phyloP scores from a whole-genome alignment of 2,329 filamentous ascomycete genomes.

The Dactylonectria estremocensis region DNA sequence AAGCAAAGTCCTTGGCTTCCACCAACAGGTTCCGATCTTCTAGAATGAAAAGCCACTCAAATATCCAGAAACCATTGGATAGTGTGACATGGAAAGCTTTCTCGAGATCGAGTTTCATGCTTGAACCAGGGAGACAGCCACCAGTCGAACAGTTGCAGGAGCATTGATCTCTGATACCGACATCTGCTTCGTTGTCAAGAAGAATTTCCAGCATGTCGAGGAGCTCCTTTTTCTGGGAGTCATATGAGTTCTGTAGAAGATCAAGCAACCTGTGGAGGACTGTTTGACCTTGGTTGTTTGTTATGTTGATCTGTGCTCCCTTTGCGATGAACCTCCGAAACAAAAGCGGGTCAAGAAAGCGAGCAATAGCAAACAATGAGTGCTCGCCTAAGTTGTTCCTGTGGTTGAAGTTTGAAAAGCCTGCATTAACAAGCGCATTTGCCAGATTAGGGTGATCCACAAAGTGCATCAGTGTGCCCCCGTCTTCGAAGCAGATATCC shows the following conservation, averaged over 20 bases:
- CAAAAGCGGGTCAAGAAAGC: neutral
- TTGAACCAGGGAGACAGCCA: neutral
- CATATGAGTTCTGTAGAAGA: neutral
- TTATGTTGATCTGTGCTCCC: neutral
- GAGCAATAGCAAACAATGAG: neutral
- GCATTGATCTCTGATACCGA: neutral
- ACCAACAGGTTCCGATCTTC: neutral
- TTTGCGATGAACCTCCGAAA: neutral
- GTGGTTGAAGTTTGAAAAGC: slow-evolving; percentile 2
- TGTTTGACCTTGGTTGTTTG: neutral
- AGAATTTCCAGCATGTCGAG: neutral
- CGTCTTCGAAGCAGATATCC: neutral
- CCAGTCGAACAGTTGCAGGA: neutral
- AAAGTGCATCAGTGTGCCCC: neutral
- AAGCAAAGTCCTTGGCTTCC: neutral
- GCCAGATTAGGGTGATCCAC: neutral
- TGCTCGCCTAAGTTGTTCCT: neutral
- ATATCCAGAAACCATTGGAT: slow-evolving; percentile 1
- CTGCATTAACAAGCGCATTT: neutral
- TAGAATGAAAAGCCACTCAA: slow-evolving; percentile 8
- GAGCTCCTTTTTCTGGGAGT: neutral
- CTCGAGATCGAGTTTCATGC: neutral
- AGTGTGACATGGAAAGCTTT: neutral
- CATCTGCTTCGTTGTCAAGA: slow-evolving; percentile 1
- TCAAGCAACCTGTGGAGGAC: neutral